Evolutionary conservation across 805 yeast species (phyloP).

Genomic region (Kodamaea hsintzibuensis): DNA sequence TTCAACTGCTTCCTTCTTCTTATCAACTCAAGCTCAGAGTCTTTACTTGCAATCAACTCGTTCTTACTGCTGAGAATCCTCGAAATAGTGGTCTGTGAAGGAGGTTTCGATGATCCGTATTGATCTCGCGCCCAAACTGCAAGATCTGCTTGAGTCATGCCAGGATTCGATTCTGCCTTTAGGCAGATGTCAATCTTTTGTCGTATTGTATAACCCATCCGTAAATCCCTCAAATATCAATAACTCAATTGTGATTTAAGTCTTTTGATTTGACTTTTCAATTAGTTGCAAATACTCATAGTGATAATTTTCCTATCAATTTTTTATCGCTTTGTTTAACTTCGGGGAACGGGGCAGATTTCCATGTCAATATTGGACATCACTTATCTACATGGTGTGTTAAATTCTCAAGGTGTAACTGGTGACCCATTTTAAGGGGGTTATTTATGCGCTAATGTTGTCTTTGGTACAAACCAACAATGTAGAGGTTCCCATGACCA

Average conservation of each 20-base stretch:
- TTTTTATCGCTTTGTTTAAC: neutral
- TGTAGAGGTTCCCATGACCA: neutral
- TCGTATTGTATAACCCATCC: slow-evolving; percentile 58
- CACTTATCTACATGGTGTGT: neutral
- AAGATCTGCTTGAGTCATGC: slow-evolving; percentile 65
- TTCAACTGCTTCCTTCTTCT: slow-evolving; percentile 57
- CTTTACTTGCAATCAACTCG: slow-evolving; percentile 50
- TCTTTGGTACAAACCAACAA: neutral
- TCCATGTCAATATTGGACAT: neutral
- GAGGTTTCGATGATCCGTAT: slow-evolving; percentile 53
- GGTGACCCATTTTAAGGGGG: neutral
- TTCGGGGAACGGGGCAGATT: neutral
- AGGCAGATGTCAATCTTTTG: slow-evolving; percentile 68
- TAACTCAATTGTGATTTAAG: no score
- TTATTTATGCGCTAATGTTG: neutral
- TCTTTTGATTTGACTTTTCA: neutral
- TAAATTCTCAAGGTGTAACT: neutral
- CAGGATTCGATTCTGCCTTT: slow-evolving; percentile 66
- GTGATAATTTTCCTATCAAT: neutral
- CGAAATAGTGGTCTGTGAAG: slow-evolving; percentile 69
- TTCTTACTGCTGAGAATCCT: slow-evolving; percentile 58
- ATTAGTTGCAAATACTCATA: neutral
- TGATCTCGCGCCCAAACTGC: slow-evolving; percentile 64
- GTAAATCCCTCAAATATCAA: neutral
- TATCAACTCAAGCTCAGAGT: slow-evolving; percentile 51